These are phyloP conservation scores for Solanum chacoense DNA, from an alignment of 305 asterid genomes.

Conservation along the genomic window DNA sequence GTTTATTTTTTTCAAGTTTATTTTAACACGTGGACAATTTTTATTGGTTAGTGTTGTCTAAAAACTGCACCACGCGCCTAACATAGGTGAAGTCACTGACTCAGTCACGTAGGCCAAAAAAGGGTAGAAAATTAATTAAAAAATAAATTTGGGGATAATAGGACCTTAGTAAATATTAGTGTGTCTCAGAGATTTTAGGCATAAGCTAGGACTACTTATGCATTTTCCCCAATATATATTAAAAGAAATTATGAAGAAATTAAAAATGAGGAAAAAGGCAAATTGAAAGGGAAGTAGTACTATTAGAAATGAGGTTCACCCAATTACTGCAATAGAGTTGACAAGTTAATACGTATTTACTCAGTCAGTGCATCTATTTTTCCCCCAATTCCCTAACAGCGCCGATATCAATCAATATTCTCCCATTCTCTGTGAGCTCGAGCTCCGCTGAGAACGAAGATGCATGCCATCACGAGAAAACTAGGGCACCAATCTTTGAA, in stretches of 20 bases:
- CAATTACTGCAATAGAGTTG: neutral
- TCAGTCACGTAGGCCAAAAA: too few relatives aligned
- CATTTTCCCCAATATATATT: neutral
- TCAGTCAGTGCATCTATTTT: neutral
- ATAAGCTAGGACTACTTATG: too few relatives aligned
- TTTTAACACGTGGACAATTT: too few relatives aligned
- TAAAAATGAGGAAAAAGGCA: neutral
- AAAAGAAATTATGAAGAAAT: neutral
- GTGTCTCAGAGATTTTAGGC: too few relatives aligned
- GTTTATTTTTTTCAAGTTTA: too few relatives aligned
- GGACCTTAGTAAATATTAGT: too few relatives aligned
- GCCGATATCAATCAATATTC: neutral
- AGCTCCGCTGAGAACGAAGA: constrained; percentile 15
- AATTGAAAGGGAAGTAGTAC: too few relatives aligned
- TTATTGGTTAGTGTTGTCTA: too few relatives aligned
- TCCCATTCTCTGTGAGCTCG: constrained; percentile 3
- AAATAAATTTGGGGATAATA: too few relatives aligned
- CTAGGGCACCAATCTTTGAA: constrained; percentile 37
- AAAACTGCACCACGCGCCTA: too few relatives aligned
- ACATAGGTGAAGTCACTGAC: too few relatives aligned
- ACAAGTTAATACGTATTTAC: neutral
- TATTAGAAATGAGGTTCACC: neutral
- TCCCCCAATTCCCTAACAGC: neutral
- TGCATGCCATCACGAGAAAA: constrained; percentile 63
- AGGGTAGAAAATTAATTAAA: too few relatives aligned